phyloP scores from a whole-genome alignment of 345 rosid genomes.

The Eucalyptus polybractea region DNA sequence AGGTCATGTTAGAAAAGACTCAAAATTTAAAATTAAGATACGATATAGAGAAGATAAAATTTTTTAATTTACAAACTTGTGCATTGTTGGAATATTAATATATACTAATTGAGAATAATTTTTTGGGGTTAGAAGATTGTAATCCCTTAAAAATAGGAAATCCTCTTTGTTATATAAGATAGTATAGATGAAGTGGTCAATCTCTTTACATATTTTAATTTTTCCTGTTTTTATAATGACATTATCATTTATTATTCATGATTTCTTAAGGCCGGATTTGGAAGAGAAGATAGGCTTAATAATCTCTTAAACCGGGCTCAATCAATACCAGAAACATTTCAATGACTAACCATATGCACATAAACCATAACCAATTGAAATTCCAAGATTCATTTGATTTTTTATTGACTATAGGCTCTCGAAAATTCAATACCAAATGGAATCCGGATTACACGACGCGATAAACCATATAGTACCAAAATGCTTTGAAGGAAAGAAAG shows the following conservation, averaged over 20 bases:
- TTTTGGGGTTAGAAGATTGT: neutral
- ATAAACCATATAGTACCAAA: neutral
- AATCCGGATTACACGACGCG: neutral
- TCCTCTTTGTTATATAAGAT: neutral
- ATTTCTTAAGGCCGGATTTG: neutral
- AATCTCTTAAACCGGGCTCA: neutral
- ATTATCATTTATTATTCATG: neutral
- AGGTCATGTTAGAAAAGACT: neutral
- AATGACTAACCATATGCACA: neutral
- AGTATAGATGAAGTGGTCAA: neutral
- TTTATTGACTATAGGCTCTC: neutral
- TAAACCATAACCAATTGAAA: neutral
- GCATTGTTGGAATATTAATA: neutral
- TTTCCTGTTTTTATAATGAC: neutral
- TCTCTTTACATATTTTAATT: neutral
- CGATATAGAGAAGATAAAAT: neutral
- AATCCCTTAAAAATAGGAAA: neutral
- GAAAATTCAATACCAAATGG: neutral
- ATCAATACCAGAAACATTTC: neutral
- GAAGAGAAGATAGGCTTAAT: neutral
- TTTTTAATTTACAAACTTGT: neutral
- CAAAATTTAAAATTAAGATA: neutral
- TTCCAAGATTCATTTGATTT: neutral
- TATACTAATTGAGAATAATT: neutral
- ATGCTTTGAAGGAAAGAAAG: neutral